These are phyloP conservation scores for Tetrapisispora nanseiensis DNA, from an alignment of 805 yeast species.

Conservation along the genomic window DNA sequence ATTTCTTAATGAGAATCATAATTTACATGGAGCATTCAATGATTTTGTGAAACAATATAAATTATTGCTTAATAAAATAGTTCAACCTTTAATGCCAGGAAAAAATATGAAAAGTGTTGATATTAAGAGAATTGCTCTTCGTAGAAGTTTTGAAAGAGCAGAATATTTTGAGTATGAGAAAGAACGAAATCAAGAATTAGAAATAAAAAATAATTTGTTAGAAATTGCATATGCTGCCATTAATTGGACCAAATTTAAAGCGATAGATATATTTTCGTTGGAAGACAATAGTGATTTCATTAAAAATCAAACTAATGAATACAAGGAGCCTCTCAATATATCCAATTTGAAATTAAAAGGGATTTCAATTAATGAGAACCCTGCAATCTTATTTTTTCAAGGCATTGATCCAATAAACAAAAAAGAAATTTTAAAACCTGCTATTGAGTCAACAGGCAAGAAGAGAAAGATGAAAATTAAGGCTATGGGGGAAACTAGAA, in stretches of 20 bases:
- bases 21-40: constrained; percentile 44
- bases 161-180: constrained; percentile 35
- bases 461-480: constrained; percentile 36
- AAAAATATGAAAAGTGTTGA: neutral
- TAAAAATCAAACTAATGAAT: constrained; percentile 34
- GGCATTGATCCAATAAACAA: neutral
- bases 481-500: constrained; percentile 63
- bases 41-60: constrained; percentile 49
- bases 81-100: neutral
- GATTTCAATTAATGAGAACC: constrained; percentile 2
- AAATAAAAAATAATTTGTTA: constrained; percentile 27
- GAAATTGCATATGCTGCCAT: constrained; percentile 58
- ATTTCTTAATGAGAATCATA: constrained; percentile 52
- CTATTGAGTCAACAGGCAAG: constrained; percentile 36
- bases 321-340: constrained; percentile 39
- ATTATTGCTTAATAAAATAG: constrained; percentile 12
- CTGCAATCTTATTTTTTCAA: constrained; percentile 2
- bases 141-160: constrained; percentile 44
- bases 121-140: neutral
- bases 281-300: constrained; percentile 43
- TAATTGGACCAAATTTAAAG: constrained; percentile 79
- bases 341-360: constrained; percentile 13
- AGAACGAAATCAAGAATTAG: constrained; percentile 30
- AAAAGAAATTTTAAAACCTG: neutral
- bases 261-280: constrained; percentile 61